Percentiles rank a stretch among this genome's conserved stretches.
Conservation (phyloP, 2,329 filamentous ascomycete genomes). For the Lecanicillium sp. region DNA sequence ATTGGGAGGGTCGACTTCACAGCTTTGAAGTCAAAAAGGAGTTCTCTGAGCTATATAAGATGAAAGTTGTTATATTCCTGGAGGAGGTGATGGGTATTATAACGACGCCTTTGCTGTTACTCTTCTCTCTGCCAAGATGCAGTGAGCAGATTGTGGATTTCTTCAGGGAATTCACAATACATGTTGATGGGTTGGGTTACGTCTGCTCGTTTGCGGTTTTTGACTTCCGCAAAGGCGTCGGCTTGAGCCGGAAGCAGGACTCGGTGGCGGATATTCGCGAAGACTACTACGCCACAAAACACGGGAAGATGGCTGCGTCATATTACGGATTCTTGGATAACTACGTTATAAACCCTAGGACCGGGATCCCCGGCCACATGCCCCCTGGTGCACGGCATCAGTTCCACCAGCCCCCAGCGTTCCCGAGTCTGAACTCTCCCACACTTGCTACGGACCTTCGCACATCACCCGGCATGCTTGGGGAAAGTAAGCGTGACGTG, state of each 20-base stretch:
- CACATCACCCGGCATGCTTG: conserved; percentile 35
- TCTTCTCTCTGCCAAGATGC: conserved; percentile 77
- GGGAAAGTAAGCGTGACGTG: conserved; percentile 14
- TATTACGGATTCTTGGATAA: conserved; percentile 94
- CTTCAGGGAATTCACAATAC: conserved; percentile 94
- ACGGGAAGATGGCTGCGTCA: conserved; percentile 97
- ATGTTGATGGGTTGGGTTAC: conserved; percentile 92
- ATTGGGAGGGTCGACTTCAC: conserved; percentile 86
- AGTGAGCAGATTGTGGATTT: conserved; percentile 95
- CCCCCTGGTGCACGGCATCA: conserved; percentile 43
- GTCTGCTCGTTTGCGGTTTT: conserved; percentile 98
- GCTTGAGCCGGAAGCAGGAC: conserved; percentile 30
- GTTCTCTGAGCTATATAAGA: conserved; percentile 84
- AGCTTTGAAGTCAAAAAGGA: conserved; percentile 89
- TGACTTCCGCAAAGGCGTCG: conserved; percentile 79
- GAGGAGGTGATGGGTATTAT: conserved; percentile 91
- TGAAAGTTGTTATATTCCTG: conserved; percentile 84
- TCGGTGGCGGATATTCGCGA: conserved; percentile 62
- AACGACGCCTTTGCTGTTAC: conserved; percentile 81
- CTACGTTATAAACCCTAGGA: conserved; percentile 70
- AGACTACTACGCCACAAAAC: conserved; percentile 91
- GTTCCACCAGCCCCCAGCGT: conserved; percentile 69
- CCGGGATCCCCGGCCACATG: conserved; percentile 54
- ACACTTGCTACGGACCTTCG: conserved; percentile 50
- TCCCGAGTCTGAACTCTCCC: conserved; percentile 63